phyloP scores from a whole-genome alignment of 352 stramenopile genomes.

The Phytophthora podocarpi region DNA sequence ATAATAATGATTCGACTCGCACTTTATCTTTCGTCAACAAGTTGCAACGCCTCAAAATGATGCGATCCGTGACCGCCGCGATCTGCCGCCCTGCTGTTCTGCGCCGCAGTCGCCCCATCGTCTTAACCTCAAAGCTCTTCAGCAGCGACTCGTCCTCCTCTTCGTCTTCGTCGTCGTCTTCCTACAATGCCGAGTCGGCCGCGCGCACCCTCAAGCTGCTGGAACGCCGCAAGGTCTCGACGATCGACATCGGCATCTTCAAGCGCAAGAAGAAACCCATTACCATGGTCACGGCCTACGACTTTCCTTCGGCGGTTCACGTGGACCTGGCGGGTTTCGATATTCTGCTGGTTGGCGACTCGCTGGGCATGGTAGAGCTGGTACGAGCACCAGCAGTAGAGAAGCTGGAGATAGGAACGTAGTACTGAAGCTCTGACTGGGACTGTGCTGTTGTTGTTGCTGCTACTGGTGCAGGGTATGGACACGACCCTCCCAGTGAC shows the following conservation, averaged over 20 bases:
- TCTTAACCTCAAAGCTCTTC: constrained; percentile 5
- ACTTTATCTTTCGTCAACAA: constrained; percentile 13
- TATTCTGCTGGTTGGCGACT: constrained; percentile 98
- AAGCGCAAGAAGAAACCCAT: constrained; percentile 97
- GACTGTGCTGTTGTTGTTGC: constrained; percentile 2
- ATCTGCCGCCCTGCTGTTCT: constrained; percentile 9
- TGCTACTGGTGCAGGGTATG: constrained; percentile 59
- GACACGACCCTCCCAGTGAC: constrained; percentile 94
- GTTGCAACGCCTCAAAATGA: constrained; percentile 7
- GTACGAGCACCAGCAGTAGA: constrained; percentile 75
- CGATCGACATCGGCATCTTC: constrained; percentile 82
- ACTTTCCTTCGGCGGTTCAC: constrained; percentile 97
- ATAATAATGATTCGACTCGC: not conserved
- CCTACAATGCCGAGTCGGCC: constrained; percentile 55
- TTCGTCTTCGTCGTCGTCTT: constrained; percentile 8
- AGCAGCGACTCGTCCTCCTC: constrained; percentile 19
- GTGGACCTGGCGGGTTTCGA: constrained; percentile 98
- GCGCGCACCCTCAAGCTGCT: constrained; percentile 84
- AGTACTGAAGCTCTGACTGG: not conserved
- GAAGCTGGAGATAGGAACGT: not conserved
- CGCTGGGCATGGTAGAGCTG: constrained; percentile 98
- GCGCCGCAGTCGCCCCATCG: not conserved
- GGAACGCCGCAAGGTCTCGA: constrained; percentile 86
- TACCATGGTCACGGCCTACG: constrained; percentile 99
- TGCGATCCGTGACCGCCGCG: constrained; percentile 10